These are phyloP conservation scores for Alternaria viburni DNA, from an alignment of 2,329 filamentous ascomycete species.

Conservation along the genomic window DNA sequence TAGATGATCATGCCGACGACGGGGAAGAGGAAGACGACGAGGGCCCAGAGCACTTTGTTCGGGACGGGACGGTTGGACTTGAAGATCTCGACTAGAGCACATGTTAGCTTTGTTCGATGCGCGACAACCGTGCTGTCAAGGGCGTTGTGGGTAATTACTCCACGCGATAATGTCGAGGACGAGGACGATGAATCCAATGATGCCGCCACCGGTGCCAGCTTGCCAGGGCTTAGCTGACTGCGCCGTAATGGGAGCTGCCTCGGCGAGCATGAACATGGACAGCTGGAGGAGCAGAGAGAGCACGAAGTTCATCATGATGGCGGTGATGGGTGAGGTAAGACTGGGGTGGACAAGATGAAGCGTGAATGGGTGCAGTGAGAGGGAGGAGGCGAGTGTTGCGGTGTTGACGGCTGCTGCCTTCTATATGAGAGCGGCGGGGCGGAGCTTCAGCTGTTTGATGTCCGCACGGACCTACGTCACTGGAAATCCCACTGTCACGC, in stretches of 20 bases:
- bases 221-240: constrained; percentile 58
- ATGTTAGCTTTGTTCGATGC: constrained; percentile 21
- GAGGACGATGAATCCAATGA: constrained; percentile 66
- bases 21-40: constrained; percentile 70
- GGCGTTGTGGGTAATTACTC: constrained; percentile 53
- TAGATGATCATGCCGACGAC: constrained; percentile 67
- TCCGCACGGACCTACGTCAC: constrained; percentile 21
- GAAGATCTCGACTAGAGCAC: constrained; percentile 64
- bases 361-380: neutral
- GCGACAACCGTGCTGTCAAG: neutral
- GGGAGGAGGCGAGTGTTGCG: neutral
- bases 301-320: constrained; percentile 40
- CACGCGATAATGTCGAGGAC: constrained; percentile 68
- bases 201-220: constrained; percentile 67
- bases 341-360: neutral
- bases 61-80: constrained; percentile 66
- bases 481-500: constrained; percentile 9
- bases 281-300: constrained; percentile 60
- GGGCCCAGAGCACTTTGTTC: constrained; percentile 67
- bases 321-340: neutral
- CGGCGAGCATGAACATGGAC: constrained; percentile 57
- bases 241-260: constrained; percentile 55
- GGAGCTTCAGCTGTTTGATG: constrained; percentile 8
- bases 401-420: constrained; percentile 14
- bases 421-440: constrained; percentile 13